These are phyloP conservation scores for Cytidiella melzeri DNA, from an alignment of 768 basidiomycete species.

Conservation along the genomic window DNA sequence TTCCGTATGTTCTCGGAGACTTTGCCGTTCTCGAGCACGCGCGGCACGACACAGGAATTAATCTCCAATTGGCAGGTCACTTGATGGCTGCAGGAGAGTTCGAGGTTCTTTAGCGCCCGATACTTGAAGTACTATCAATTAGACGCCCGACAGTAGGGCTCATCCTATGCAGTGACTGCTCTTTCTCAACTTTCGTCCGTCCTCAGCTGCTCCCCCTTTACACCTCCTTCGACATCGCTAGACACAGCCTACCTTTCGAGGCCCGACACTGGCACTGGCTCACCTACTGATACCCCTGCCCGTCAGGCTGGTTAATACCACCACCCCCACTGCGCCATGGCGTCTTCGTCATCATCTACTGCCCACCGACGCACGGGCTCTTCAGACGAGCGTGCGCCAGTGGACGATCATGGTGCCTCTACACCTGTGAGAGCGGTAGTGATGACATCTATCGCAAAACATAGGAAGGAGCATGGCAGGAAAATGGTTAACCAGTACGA, in stretches of 20 bases:
- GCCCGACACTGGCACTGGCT: not conserved
- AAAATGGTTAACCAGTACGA: conserved; percentile 81
- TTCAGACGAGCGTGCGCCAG: not conserved
- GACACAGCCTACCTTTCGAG: not conserved
- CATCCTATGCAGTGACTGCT: too few species aligned
- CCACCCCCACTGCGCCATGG: not conserved
- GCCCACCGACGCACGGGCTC: not conserved
- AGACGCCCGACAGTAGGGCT: too few species aligned
- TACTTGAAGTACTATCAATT: too few species aligned
- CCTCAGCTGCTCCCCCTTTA: too few species aligned
- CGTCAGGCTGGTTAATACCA: not conserved
- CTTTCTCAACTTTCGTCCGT: too few species aligned
- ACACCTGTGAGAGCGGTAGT: conserved; percentile 39
- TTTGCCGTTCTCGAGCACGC: too few species aligned
- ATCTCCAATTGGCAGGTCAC: too few species aligned
- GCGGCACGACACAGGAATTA: too few species aligned
- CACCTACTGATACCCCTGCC: not conserved
- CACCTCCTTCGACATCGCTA: not conserved
- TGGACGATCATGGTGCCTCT: conserved; percentile 11
- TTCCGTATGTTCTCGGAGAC: too few species aligned
- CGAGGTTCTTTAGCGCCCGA: too few species aligned
- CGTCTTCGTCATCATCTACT: not conserved
- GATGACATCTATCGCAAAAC: conserved; percentile 40
- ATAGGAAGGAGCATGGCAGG: conserved; percentile 20
- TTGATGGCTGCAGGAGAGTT: too few species aligned